Evolutionary conservation across 768 basidiomycete genomes (phyloP), one percentile per base, ranked within the genome.

Genomic region (Mrakia hoshinonis): DNA sequence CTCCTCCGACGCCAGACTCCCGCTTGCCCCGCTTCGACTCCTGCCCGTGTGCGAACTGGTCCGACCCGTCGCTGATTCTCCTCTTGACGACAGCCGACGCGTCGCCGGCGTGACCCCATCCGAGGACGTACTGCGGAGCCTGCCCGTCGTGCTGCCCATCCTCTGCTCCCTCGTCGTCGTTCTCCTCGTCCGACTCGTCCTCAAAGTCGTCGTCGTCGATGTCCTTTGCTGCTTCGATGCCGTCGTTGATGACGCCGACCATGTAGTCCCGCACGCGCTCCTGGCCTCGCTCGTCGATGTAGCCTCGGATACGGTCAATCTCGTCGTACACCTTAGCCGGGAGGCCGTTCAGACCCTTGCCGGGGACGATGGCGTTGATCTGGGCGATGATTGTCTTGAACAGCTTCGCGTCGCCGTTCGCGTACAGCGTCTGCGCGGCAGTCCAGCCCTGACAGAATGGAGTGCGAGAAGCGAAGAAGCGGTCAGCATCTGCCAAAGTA

Each of bases 231-330:
- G 29, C 49, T 24, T 67, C 66, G 3, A 39, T 6, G 3, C 68
- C 68, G 1, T 69, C 68, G 10, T 62, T 24, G 38, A 70, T 70
- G 36, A 70, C 61, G 24, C 18, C 26, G 12, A 52, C 12, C 69
- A 70, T 70, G 60, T 47, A 70, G 24, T 70, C 69, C 18, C 69
- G 48, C 10, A 70, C 38, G 18, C 49, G 20, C 47, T 70, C 69
- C 34, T 63, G 62, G 24, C 49, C 38, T 31, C 61, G 47, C 69
- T 70, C 69, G 61, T 70, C 69, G 60, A 70, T 60, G 62, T 70
- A 64, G 46, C 48, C 38, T 13, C 24, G 46, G 48, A 51, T 51
- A 20, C 31, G 22, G 26, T 70, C 34, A 22, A 70, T 29, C 38
- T 54, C 39, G 6, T 70, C 61, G 24, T 51, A 10, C 12, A 70